Evolutionary conservation across 768 basidiomycete species (phyloP), one percentile per base, ranked within the genome.

Genomic region (Cytidiella melzeri): DNA sequence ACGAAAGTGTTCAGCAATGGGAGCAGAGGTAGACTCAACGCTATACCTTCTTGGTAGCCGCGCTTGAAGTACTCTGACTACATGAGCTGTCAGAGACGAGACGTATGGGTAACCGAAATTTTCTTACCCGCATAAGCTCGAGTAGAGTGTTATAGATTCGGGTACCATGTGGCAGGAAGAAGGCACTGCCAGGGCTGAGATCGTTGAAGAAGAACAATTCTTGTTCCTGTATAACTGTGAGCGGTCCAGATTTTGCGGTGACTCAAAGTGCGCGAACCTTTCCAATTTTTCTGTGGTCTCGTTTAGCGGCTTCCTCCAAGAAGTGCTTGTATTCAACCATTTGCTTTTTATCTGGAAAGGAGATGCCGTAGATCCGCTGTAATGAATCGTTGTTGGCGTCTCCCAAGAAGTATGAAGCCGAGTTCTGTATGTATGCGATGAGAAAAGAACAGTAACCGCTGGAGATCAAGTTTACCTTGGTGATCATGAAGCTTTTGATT

Each of bases 171-270:
- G 96, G 96, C 48, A 98, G 76, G 80, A 93, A 97, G 80, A 99
- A 98, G 48, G 85, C 85, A 62, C 84, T 89, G 53, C 96, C 96
- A 2, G 96, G 96, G 58, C 90, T 93, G 36, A 92, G 71, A 54
- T 98, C 96, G 65, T 96, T 90, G 80, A 97, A 98, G 77, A 97
- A 95, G 77, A 93, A 99, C 7, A 99, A 72, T 58, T 99, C 96
- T 75, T 99, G 96, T 57, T 97, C 93, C 80, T 82, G 58, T 20
- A 48, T n/a, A n/a, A n/a, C n/a, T n/a, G n/a, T n/a, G n/a, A n/a
- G n/a, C n/a, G n/a, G n/a, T n/a, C 24, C 19, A 19, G 39, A n/a
- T n/a, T n/a, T n/a, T 7, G 34, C 40, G 34, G 41, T 11, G 21
- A 42, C 15, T 45, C 3, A 30, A 18, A 50, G 44, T 20, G 45